phyloP scores from a whole-genome alignment of 345 rosid species.

The Aquilaria sinensis region DNA sequence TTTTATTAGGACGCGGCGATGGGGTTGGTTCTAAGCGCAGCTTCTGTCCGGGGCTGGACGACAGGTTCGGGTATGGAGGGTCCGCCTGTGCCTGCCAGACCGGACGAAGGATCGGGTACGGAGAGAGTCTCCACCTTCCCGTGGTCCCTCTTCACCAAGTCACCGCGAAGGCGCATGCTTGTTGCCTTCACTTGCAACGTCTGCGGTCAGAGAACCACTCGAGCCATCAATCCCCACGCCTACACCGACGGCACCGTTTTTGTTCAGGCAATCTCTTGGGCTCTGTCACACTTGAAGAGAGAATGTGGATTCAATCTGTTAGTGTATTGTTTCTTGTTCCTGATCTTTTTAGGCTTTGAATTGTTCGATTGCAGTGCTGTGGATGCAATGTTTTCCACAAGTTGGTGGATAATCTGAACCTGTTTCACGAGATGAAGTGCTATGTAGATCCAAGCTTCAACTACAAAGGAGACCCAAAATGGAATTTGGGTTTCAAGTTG shows the following conservation, averaged over 20 bases:
- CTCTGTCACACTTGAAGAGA: neutral
- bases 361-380: conserved; percentile 50
- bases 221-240: conserved; percentile 90
- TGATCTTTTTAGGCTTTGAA: neutral
- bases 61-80: conserved; percentile 98
- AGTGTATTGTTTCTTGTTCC: neutral
- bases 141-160: conserved; percentile 88
- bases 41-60: conserved; percentile 86
- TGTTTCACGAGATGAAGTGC: conserved; percentile 90
- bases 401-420: conserved; percentile 87
- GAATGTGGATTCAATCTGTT: neutral
- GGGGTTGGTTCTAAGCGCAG: conserved; percentile 83
- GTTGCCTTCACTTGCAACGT: conserved; percentile 92
- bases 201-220: conserved; percentile 85
- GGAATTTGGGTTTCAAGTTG: conserved; percentile 64
- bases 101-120: conserved; percentile 33
- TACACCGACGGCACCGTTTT: conserved; percentile 93
- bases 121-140: conserved; percentile 76
- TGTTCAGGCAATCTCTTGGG: conserved; percentile 49
- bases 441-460: conserved; percentile 63
- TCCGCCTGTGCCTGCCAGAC: conserved; percentile 55
- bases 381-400: conserved; percentile 93
- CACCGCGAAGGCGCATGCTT: conserved; percentile 89
- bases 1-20: conserved; percentile 62
- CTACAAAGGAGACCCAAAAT: conserved; percentile 33